These are phyloP conservation scores for Thermothielavioides terrestris DNA, from an alignment of 495 filamentous ascomycete species.

Conservation along the genomic window DNA sequence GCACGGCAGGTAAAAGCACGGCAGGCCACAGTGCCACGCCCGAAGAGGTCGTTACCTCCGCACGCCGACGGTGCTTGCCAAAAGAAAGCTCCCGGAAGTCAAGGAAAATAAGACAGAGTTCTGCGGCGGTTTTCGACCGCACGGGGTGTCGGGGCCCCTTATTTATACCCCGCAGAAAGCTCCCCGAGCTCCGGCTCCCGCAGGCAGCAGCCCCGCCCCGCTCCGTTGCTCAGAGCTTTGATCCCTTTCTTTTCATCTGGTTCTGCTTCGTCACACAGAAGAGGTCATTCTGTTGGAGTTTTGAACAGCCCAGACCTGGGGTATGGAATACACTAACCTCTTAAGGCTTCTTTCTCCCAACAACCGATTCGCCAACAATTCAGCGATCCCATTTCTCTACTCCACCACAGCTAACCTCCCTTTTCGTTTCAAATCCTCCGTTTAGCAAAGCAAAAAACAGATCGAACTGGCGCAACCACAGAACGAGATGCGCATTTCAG, in stretches of 20 bases:
- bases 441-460: too few species aligned
- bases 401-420: too few species aligned
- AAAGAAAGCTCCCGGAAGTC: background rate
- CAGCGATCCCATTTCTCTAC: background rate
- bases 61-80: background rate
- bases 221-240: background rate
- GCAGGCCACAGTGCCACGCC: background rate
- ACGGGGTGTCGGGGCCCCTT: background rate
- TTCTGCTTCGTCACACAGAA: background rate
- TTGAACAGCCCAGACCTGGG: too few species aligned
- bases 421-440: too few species aligned
- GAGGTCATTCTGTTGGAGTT: too few species aligned
- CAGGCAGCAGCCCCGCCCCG: constrained; percentile 7
- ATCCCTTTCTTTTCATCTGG: background rate
- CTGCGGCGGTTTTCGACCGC: background rate
- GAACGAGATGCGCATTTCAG: too few species aligned
- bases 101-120: constrained; percentile 1
- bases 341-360: too few species aligned
- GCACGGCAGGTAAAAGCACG: too few species aligned
- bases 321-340: too few species aligned
- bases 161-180: constrained; percentile 11
- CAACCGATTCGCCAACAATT: background rate
- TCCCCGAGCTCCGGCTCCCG: background rate
- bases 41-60: too few species aligned
- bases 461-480: too few species aligned